Evolutionary conservation across 2,329 filamentous ascomycete genomes (phyloP).

Genomic region (Trichoderma koningiopsis): DNA sequence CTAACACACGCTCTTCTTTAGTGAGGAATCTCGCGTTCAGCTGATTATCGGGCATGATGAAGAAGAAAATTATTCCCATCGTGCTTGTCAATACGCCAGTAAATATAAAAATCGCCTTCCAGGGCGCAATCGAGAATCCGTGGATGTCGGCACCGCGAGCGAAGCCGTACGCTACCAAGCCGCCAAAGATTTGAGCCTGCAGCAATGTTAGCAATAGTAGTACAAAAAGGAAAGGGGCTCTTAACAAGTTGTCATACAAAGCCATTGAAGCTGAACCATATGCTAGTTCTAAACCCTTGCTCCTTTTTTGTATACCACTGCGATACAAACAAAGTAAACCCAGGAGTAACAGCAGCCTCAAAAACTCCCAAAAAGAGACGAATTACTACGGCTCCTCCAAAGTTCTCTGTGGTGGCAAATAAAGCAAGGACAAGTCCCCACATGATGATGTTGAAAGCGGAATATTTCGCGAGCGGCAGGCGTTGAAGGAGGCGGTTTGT

Average conservation of each 20-base stretch:
- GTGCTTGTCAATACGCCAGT: conserved; percentile 23
- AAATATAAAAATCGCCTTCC: conserved; percentile 27
- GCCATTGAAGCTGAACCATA: conserved; percentile 27
- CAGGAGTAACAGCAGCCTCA: conserved; percentile 25
- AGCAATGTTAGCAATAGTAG: neutral
- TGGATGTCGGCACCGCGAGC: conserved; percentile 19
- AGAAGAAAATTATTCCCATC: conserved; percentile 21
- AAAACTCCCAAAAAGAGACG: conserved; percentile 27
- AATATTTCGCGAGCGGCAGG: conserved; percentile 26
- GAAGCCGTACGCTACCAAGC: conserved; percentile 26
- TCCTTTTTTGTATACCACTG: conserved; percentile 27
- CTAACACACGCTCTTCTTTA: conserved; percentile 21
- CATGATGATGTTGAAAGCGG: conserved; percentile 26
- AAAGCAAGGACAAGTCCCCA: conserved; percentile 27
- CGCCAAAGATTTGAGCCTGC: conserved; percentile 25
- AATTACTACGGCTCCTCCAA: conserved; percentile 26
- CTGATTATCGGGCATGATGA: conserved; percentile 26
- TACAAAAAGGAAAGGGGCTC: neutral
- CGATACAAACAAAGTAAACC: conserved; percentile 20
- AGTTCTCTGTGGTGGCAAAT: conserved; percentile 19
- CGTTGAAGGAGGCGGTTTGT: conserved; percentile 25
- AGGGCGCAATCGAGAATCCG: conserved; percentile 24
- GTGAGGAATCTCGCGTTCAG: conserved; percentile 25
- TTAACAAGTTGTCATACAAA: conserved; percentile 1
- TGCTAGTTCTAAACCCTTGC: conserved; percentile 19